A percentile compares a stretch with the other conserved stretches of the same genome.
Evolutionary conservation across 495 filamentous ascomycete species (phyloP).

Genomic region (Tuber microsphaerosporum): DNA sequence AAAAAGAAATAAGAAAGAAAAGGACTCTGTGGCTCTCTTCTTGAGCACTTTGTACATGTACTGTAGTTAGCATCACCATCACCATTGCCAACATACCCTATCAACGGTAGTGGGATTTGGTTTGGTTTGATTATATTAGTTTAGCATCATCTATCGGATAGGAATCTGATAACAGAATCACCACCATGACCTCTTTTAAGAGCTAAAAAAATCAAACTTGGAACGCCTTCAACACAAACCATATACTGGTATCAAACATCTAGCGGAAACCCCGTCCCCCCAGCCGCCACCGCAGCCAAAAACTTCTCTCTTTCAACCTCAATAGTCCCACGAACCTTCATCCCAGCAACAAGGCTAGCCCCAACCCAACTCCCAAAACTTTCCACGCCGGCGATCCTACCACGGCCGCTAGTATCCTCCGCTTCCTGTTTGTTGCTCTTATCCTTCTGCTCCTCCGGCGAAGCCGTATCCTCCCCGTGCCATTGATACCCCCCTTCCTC

Average conservation of each 20-base stretch:
- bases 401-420: constrained; percentile 42
- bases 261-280: constrained; percentile 35
- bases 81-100: background rate
- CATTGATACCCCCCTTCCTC: constrained; percentile 12
- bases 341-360: constrained; percentile 67
- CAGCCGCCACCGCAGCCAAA: constrained; percentile 29
- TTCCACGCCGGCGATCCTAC: constrained; percentile 63
- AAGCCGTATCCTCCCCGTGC: constrained; percentile 30
- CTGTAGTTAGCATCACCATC: background rate
- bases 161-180: background rate
- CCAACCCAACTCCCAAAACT: constrained; percentile 85
- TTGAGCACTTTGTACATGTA: background rate
- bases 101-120: background rate
- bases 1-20: background rate
- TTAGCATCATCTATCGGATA: background rate
- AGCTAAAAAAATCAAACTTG: background rate
- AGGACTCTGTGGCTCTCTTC: background rate
- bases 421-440: background rate
- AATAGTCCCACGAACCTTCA: constrained; percentile 71
- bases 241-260: constrained; percentile 21
- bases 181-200: background rate
- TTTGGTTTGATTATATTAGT: background rate
- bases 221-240: background rate
- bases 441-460: constrained; percentile 9
- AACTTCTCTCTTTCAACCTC: constrained; percentile 71